Evolutionary conservation across 345 rosid species (phyloP), one percentile per base, ranked within the genome.

Genomic region (Acer campestre): DNA sequence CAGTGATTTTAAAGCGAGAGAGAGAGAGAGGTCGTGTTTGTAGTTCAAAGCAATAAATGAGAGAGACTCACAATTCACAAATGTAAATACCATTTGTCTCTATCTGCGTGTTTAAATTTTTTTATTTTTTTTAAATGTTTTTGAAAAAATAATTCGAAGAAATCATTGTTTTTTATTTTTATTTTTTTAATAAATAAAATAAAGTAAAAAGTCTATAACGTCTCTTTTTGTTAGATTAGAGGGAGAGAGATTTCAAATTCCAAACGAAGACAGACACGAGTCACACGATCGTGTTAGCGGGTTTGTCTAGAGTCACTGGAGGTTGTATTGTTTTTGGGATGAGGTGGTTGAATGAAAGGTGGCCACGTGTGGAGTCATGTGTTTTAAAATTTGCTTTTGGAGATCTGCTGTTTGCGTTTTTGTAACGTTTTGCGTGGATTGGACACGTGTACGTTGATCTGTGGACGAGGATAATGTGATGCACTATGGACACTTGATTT

Each of bases 181-280:
- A n/a, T 80, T 78, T 61, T 23, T 61, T 13, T 7, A 58, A 72
- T 61, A 68, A 40, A 35, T 35, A 31, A 66, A 76, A 35, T 16
- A 44, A 3, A 40, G 38, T 4, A 4, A 61, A 81, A 81, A 62
- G 75, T 20, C 58, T 78, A 42, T 71, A 91, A 91, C 96, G 93
- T 86, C 96, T 88, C 93, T 91, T 79, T 86, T 62, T 46, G 22
- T 29, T 58, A 13, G 62, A 20, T 65, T 71, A 75, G 73, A 84
- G 88, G 78, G 90, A 87, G 78, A 82, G 80, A 63, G 81, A 78
- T 83, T 91, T 89, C 95, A 88, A 91, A 91, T 87, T 87, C 84
- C 82, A 74, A 88, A 84, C 77, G 66, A 78, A 66, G 80, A 58
- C 71, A 29, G 38, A 35, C 35, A 35, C 38, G 38, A 35, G 38